Percentiles rank a stretch among this genome's conserved stretches.
Evolutionary conservation across 257 asterid species (phyloP).

Genomic region (Scutellaria galericulata): DNA sequence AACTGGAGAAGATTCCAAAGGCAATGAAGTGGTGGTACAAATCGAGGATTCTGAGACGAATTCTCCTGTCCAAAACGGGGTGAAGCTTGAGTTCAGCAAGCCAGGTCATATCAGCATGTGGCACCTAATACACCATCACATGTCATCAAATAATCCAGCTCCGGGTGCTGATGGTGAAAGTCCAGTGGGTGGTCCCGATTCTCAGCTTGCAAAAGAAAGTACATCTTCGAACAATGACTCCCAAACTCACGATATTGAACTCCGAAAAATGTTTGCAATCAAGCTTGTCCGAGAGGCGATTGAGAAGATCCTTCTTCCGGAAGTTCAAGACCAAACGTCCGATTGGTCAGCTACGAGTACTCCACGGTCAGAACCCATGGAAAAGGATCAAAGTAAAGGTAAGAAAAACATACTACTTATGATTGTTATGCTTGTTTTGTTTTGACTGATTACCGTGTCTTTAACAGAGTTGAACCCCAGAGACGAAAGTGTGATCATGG

Average conservation of each 20-base stretch:
- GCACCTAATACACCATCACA: conserved; percentile 56
- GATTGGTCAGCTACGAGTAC: conserved; percentile 67
- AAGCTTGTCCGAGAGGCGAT: conserved; percentile 93
- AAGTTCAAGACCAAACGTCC: conserved; percentile 80
- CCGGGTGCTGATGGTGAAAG: conserved; percentile 30
- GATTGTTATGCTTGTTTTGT: background rate
- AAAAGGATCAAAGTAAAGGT: conserved; percentile 55
- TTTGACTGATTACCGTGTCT: conserved; percentile 1
- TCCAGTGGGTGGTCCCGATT: conserved; percentile 35
- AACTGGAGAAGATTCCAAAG: conserved; percentile 39
- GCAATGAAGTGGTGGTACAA: background rate
- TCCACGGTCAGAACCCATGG: conserved; percentile 49
- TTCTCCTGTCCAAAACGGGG: conserved; percentile 29
- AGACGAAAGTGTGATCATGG: conserved; percentile 16
- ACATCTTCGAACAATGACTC: conserved; percentile 39
- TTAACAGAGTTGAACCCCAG: conserved; percentile 39
- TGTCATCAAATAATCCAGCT: conserved; percentile 43
- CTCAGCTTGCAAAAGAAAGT: conserved; percentile 31
- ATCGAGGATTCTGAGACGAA: conserved; percentile 27
- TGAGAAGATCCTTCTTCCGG: conserved; percentile 97
- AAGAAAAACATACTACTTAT: background rate
- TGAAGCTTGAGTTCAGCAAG: conserved; percentile 46
- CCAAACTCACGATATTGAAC: conserved; percentile 62
- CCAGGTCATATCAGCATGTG: conserved; percentile 62
- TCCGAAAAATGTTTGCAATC: conserved; percentile 71